phyloP scores from a whole-genome alignment of 306 rosid genomes.

The Oxytropis ochrocephala region DNA sequence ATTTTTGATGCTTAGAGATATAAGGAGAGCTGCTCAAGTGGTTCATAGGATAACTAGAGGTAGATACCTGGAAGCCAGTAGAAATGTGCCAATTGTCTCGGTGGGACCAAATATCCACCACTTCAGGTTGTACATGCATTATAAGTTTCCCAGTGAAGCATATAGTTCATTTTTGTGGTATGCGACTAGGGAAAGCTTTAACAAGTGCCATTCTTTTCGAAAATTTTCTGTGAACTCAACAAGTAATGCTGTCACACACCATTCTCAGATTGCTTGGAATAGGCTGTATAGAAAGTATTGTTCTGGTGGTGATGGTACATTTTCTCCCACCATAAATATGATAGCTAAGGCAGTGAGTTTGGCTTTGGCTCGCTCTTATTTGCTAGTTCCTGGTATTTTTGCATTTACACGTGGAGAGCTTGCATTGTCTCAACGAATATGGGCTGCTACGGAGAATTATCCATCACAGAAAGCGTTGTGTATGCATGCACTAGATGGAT shows the following conservation, averaged over 20 bases:
- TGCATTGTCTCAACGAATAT: conserved; percentile 64
- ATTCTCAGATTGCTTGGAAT: conserved; percentile 63
- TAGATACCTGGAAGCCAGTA: conserved; percentile 32
- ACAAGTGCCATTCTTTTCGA: conserved; percentile 30
- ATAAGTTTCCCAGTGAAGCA: conserved; percentile 35
- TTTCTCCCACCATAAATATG: conserved; percentile 50
- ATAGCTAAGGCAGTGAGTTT: conserved; percentile 84
- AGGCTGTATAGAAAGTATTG: conserved; percentile 48
- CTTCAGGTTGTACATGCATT: conserved; percentile 35
- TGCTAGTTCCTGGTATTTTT: conserved; percentile 77
- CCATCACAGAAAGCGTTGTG: conserved; percentile 50
- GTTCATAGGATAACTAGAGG: conserved; percentile 32
- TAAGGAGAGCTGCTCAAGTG: conserved; percentile 41
- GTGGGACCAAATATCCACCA: conserved; percentile 45
- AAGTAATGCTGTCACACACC: conserved; percentile 36
- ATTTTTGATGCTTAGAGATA: conserved; percentile 56
- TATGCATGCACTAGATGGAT: conserved; percentile 78
- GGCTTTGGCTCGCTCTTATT: conserved; percentile 65
- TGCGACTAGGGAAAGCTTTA: conserved; percentile 38
- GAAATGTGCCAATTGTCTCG: conserved; percentile 42
- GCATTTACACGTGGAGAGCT: conserved; percentile 71
- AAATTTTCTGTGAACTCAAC: conserved; percentile 37
- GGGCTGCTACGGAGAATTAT: conserved; percentile 39
- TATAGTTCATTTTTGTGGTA: conserved; percentile 33
- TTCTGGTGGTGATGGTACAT: conserved; percentile 27